Base-by-base conservation (phyloP, 2,329 filamentous ascomycete species). In the Botrytis hyacinthi region DNA sequence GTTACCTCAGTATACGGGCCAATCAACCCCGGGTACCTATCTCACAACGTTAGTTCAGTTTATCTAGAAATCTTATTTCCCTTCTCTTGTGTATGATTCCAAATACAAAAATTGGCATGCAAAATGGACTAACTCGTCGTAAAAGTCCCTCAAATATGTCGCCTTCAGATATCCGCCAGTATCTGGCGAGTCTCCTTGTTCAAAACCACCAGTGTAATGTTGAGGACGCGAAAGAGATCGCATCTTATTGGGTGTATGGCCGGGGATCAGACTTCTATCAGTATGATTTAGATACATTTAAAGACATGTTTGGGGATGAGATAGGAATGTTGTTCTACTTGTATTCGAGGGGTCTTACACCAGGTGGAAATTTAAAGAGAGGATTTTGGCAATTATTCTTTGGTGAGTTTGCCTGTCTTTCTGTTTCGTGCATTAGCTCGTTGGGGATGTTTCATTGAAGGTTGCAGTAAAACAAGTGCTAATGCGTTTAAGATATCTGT, bases 251-350 rank as follows among this genome's bases (percentile, higher is more conserved):
- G 69, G 4, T n/a, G 14, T 71, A 37, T 63, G 69, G 59, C 16
- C 44, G 69, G 16, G 69, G 59, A 63, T 48, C 40, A 8, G 69
- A 71, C 8, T 71, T 71, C 22, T 63, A 54, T 71, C 59, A 63
- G 42, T 71, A 54, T 42, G 59, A 65, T 51, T 14, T 71, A 18
- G 22, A 62, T 3, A 71, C 59, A 1, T 71, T 71, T 22, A 71
- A 54, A 62, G 16, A 29, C 1, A 63, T 71, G 14, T 71, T 71
- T 63, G 59, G 59, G 10, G 26, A 63, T 46, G 69, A 63, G 26
- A 12, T 54, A 18, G 59, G 59, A 3, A 63, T 71, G 69, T 4
- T 71, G 12, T 71, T 54, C 40, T 71, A 16, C 35, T 54, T 71
- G 26, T 63, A 71, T 54, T 46, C 69, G 4, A 62, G 42, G 44